Evolutionary conservation across 2,329 filamentous ascomycete species (phyloP).

Genomic region (Alternaria viburni): DNA sequence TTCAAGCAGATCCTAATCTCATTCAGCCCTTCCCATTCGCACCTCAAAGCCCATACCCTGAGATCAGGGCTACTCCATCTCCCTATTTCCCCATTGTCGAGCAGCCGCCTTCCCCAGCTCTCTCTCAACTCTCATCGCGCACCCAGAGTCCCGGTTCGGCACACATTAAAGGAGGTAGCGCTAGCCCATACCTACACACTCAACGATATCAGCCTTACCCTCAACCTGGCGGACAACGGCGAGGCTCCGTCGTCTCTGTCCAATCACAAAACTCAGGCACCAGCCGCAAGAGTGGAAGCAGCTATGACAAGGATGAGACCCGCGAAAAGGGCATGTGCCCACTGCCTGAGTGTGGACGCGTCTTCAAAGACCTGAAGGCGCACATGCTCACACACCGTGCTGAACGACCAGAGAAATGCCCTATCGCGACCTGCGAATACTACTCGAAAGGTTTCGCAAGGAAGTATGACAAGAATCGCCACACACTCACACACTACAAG

Average conservation of each 20-base stretch:
- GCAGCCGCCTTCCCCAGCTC: constrained; percentile 67
- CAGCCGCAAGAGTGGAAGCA: constrained; percentile 57
- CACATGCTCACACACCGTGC: constrained; percentile 94
- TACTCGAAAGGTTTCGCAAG: constrained; percentile 90
- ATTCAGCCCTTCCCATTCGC: constrained; percentile 59
- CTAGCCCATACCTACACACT: constrained; percentile 71
- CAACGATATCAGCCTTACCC: constrained; percentile 62
- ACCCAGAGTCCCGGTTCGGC: constrained; percentile 52
- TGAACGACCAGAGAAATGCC: constrained; percentile 92
- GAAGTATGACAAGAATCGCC: constrained; percentile 96
- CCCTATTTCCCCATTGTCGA: constrained; percentile 52
- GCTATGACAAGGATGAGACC: constrained; percentile 49
- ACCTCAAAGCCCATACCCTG: constrained; percentile 51
- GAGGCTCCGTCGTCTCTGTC: constrained; percentile 73
- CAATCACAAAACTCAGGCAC: constrained; percentile 68
- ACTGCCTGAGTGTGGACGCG: constrained; percentile 80
- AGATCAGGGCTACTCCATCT: constrained; percentile 49
- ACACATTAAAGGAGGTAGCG: constrained; percentile 59
- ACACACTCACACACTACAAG: constrained; percentile 95
- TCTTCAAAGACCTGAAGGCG: constrained; percentile 90
- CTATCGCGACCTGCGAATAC: constrained; percentile 90
- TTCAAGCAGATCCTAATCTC: constrained; percentile 61
- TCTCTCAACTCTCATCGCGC: constrained; percentile 59
- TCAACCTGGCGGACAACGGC: constrained; percentile 56
- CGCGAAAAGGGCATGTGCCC: constrained; percentile 79